These are phyloP conservation scores for Cercospora nicotianae DNA, from an alignment of 2,329 filamentous ascomycete genomes.

Conservation along the genomic window DNA sequence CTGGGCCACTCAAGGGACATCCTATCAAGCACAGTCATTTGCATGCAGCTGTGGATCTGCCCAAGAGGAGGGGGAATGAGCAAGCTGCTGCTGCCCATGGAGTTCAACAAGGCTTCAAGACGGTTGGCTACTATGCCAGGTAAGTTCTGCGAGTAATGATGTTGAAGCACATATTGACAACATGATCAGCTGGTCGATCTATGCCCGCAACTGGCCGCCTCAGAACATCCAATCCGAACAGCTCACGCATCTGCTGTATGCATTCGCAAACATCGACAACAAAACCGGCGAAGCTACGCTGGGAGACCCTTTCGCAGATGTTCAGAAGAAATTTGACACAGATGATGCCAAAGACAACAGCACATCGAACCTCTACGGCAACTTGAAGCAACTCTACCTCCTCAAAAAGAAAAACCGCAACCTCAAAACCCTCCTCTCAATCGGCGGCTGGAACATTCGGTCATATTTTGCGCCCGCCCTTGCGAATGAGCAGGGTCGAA, in stretches of 20 bases:
- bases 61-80: background rate
- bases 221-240: conserved; percentile 76
- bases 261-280: conserved; percentile 80
- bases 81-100: conserved; percentile 14
- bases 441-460: conserved; percentile 80
- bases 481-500: conserved; percentile 60
- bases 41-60: conserved; percentile 13
- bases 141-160: conserved; percentile 4
- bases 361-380: conserved; percentile 59
- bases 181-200: conserved; percentile 44
- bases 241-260: conserved; percentile 84
- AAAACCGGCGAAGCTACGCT: conserved; percentile 76
- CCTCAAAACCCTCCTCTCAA: conserved; percentile 75
- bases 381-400: conserved; percentile 71
- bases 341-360: conserved; percentile 57
- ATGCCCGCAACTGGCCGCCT: conserved; percentile 76
- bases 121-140: conserved; percentile 73
- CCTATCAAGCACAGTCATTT: conserved; percentile 20
- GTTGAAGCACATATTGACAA: conserved; percentile 14
- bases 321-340: conserved; percentile 65
- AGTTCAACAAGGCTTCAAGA: conserved; percentile 54
- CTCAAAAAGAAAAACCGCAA: conserved; percentile 74
- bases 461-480: conserved; percentile 72
- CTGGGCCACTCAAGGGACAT: conserved; percentile 1
- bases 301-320: conserved; percentile 67